A percentile compares a stretch with the other conserved stretches of the same genome.
These are phyloP conservation scores for Pseudogymnoascus sp. DNA, from an alignment of 2,329 filamentous ascomycete genomes.

Conservation along the genomic window DNA sequence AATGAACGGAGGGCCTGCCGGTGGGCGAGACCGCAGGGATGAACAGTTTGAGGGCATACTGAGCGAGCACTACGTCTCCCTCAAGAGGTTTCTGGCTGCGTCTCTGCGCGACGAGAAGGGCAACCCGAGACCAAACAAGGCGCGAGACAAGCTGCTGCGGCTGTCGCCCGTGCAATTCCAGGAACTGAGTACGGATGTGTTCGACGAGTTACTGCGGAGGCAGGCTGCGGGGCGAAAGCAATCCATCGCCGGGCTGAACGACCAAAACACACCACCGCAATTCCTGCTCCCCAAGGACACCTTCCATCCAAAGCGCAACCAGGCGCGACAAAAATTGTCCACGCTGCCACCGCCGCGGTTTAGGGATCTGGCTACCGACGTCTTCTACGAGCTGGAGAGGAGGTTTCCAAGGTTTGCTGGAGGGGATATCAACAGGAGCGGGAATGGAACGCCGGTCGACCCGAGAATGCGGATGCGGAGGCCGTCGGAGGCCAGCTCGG, in stretches of 20 bases:
- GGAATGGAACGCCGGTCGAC: conserved; percentile 50
- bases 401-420: conserved; percentile 74
- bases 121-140: conserved; percentile 72
- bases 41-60: conserved; percentile 55
- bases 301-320: conserved; percentile 95
- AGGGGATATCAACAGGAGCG: conserved; percentile 55
- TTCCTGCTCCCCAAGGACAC: conserved; percentile 77
- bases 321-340: conserved; percentile 90
- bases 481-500: conserved; percentile 51
- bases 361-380: conserved; percentile 85
- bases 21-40: conserved; percentile 53
- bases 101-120: conserved; percentile 66
- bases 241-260: conserved; percentile 38
- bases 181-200: conserved; percentile 95
- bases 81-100: conserved; percentile 58
- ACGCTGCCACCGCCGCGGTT: conserved; percentile 82
- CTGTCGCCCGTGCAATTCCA: conserved; percentile 90
- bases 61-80: conserved; percentile 69
- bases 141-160: conserved; percentile 85
- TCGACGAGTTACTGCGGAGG: conserved; percentile 83
- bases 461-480: conserved; percentile 15
- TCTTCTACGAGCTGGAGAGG: conserved; percentile 89
- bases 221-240: conserved; percentile 57
- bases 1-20: conserved; percentile 37
- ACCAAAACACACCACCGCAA: conserved; percentile 47